These are phyloP conservation scores for Podaxis sp. DNA, from an alignment of 768 basidiomycete species.

Conservation along the genomic window DNA sequence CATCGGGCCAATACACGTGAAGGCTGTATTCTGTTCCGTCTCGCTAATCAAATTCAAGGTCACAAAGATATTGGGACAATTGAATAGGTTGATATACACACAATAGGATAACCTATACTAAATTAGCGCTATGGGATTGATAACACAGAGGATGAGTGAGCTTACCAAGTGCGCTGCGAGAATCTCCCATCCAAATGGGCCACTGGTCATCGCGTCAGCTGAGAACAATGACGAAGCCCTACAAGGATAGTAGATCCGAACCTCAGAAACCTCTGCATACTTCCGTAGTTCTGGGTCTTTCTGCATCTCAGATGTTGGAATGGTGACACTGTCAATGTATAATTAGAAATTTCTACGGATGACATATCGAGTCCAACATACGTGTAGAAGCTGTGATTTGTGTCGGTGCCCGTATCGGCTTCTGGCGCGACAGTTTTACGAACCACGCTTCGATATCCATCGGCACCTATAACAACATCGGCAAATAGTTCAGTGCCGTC, in stretches of 20 bases:
- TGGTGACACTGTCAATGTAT: constrained; percentile 24
- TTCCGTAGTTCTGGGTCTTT: constrained; percentile 7
- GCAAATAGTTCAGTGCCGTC: constrained; percentile 33
- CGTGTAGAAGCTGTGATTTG: constrained; percentile 33
- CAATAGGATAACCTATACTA: constrained; percentile 24
- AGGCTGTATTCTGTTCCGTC: constrained; percentile 32
- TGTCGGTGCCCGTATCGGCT: constrained; percentile 21
- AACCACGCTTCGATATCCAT: constrained; percentile 40
- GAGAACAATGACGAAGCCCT: not conserved
- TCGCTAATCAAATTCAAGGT: constrained; percentile 20
- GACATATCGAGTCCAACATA: constrained; percentile 19
- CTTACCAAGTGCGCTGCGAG: constrained; percentile 22
- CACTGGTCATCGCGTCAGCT: constrained; percentile 16
- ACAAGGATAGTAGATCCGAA: not conserved
- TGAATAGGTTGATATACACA: constrained; percentile 13
- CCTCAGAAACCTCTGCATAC: constrained; percentile 6
- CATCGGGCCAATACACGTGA: constrained; percentile 34
- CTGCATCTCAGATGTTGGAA: constrained; percentile 21
- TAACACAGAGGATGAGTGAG: constrained; percentile 2
- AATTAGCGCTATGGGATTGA: constrained; percentile 11
- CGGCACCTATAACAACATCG: constrained; percentile 49
- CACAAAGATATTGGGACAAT: not conserved
- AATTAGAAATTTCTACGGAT: not conserved
- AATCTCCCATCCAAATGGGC: constrained; percentile 29
- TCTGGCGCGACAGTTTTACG: constrained; percentile 30